Evolutionary conservation across 2,329 filamentous ascomycete species (phyloP).

Genomic region (Escovopsis weberi): DNA sequence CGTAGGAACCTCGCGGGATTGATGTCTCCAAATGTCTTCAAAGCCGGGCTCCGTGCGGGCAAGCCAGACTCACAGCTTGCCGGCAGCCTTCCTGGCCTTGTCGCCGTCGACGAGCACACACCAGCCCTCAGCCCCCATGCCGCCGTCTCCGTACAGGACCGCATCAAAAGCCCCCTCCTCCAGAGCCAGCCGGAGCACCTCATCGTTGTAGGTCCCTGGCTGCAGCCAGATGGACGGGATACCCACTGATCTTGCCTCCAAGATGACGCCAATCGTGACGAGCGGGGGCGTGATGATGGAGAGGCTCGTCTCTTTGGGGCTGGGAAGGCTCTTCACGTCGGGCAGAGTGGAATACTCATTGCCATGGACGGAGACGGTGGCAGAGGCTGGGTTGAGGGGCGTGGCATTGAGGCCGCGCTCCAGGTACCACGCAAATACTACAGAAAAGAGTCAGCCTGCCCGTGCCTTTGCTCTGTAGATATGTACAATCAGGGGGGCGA

Average conservation of each 20-base stretch:
- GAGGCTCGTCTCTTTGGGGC: conserved; percentile 57
- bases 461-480: too few species aligned
- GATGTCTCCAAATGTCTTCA: too few species aligned
- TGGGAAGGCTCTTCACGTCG: conserved; percentile 48
- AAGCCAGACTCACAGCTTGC: conserved; percentile 28
- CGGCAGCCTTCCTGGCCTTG: conserved; percentile 39
- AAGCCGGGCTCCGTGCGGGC: not conserved
- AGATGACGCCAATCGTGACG: conserved; percentile 58
- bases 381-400: conserved; percentile 64
- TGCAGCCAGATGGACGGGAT: conserved; percentile 75
- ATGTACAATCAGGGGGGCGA: not conserved
- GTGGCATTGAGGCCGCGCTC: conserved; percentile 59
- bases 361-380: conserved; percentile 46
- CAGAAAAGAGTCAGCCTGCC: not conserved
- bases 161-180: conserved; percentile 47
- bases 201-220: conserved; percentile 73
- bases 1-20: too few species aligned
- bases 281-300: conserved; percentile 78
- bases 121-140: conserved; percentile 60
- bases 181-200: conserved; percentile 55
- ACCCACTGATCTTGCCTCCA: conserved; percentile 62
- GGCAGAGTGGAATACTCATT: conserved; percentile 48
- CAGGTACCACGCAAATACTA: conserved; percentile 86
- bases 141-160: conserved; percentile 52
- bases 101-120: conserved; percentile 81